Percentiles rank a stretch among this genome's conserved stretches.
These are phyloP conservation scores for Claviceps quebecensis DNA, from an alignment of 2,329 filamentous ascomycete species.

Conservation along the genomic window DNA sequence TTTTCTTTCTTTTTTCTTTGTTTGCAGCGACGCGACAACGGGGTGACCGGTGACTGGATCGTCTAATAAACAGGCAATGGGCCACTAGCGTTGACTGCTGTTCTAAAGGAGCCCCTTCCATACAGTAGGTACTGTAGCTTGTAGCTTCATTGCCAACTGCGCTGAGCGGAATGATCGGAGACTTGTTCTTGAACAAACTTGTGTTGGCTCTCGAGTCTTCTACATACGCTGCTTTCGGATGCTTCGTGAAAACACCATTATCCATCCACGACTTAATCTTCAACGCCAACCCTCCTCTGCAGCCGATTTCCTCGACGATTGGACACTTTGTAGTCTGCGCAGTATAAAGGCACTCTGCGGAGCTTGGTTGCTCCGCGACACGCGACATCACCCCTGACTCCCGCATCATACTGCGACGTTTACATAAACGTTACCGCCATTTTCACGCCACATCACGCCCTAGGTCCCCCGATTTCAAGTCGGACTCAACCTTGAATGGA, in stretches of 20 bases:
- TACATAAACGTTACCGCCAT: not conserved
- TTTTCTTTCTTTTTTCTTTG: too few relatives aligned
- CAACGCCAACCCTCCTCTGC: not conserved
- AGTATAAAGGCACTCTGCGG: not conserved
- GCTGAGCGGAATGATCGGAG: not conserved
- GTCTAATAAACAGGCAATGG: not conserved
- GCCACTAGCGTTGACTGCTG: not conserved
- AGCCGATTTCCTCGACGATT: not conserved
- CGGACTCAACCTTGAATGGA: constrained; percentile 14
- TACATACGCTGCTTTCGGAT: too few relatives aligned
- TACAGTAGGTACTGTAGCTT: not conserved
- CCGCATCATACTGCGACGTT: too few relatives aligned
- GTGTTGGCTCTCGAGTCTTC: not conserved
- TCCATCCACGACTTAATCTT: not conserved
- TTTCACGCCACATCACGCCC: not conserved
- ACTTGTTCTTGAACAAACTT: too few relatives aligned
- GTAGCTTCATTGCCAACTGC: not conserved
- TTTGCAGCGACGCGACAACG: too few relatives aligned
- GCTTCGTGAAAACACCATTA: too few relatives aligned
- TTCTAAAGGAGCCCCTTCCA: constrained; percentile 1
- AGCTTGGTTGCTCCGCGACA: not conserved
- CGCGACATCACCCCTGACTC: not conserved
- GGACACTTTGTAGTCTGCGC: not conserved
- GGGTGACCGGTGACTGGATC: not conserved
- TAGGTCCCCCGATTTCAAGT: not conserved